Evolutionary conservation across 495 filamentous ascomycete species (phyloP).

Genomic region (Peziza echinospora): DNA sequence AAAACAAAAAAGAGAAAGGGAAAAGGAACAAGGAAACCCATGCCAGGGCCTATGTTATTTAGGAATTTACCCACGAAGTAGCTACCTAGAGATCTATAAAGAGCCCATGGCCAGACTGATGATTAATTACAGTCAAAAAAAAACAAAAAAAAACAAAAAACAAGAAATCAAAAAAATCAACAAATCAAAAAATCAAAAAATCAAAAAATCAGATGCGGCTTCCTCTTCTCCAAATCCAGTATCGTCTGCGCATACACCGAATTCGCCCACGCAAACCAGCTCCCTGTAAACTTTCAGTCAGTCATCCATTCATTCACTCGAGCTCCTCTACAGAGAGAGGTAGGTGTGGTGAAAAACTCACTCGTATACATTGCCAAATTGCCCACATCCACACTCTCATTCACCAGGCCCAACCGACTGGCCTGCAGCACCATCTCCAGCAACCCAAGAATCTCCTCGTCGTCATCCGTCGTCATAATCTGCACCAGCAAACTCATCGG

Average conservation of each 20-base stretch:
- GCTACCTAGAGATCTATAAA: too few relatives aligned
- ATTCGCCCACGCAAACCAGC: conserved; percentile 98
- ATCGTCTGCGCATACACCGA: conserved; percentile 90
- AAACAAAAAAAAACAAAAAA: too few relatives aligned
- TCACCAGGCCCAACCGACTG: conserved; percentile 56
- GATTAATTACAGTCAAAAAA: too few relatives aligned
- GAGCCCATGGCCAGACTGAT: too few relatives aligned
- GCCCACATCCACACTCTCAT: conserved; percentile 83
- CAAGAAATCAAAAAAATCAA: too few relatives aligned
- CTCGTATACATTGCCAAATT: conserved; percentile 51
- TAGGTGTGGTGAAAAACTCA: conserved; percentile 27
- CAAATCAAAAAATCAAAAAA: too few relatives aligned
- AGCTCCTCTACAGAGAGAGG: neutral
- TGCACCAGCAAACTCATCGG: conserved; percentile 86
- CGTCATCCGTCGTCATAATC: conserved; percentile 72
- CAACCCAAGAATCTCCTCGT: conserved; percentile 53
- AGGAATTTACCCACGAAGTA: too few relatives aligned
- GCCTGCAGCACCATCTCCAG: conserved; percentile 52
- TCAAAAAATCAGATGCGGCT: conserved; percentile 79
- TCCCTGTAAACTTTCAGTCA: conserved; percentile 26
- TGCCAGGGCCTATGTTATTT: too few relatives aligned
- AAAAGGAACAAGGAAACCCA: too few relatives aligned
- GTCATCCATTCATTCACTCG: neutral
- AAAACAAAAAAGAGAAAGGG: too few relatives aligned
- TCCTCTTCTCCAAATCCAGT: conserved; percentile 63